These are phyloP conservation scores for Penicillium sp. DNA, from an alignment of 2,329 filamentous ascomycete genomes.

Conservation along the genomic window DNA sequence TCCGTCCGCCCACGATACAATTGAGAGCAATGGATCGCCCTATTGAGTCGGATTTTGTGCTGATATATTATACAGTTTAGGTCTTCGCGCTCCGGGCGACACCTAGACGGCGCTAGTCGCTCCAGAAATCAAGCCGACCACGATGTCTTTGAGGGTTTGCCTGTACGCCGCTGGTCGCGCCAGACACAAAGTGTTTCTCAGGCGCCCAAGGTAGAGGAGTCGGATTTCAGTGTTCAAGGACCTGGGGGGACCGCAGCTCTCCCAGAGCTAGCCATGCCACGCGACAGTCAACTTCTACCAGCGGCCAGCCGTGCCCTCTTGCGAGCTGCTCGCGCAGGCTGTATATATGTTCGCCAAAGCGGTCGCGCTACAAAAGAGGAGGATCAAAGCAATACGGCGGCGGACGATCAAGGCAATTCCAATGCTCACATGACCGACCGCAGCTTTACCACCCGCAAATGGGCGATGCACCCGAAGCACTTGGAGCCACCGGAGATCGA, in stretches of 20 bases:
- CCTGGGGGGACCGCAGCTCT: constrained; percentile 38
- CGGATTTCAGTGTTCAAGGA: constrained; percentile 33
- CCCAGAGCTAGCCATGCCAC: constrained; percentile 86
- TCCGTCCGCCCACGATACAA: neutral
- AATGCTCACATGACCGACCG: constrained; percentile 41
- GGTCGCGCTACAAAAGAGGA: constrained; percentile 42
- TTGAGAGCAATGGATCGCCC: neutral
- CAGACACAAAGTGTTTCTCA: constrained; percentile 71
- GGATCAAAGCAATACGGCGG: constrained; percentile 41
- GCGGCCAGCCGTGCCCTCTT: constrained; percentile 82
- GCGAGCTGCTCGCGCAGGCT: constrained; percentile 76
- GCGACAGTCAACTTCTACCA: constrained; percentile 77
- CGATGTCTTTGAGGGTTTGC: constrained; percentile 74
- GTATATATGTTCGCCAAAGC: constrained; percentile 72
- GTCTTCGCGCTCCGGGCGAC: constrained; percentile 61
- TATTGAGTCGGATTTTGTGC: neutral
- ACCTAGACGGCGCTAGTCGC: constrained; percentile 54
- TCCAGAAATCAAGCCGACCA: constrained; percentile 61
- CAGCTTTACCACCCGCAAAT: constrained; percentile 62
- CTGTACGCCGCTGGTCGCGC: constrained; percentile 87
- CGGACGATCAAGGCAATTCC: constrained; percentile 35
- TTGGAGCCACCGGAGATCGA: constrained; percentile 63
- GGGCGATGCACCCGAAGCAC: constrained; percentile 60
- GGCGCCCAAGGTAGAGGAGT: constrained; percentile 65
- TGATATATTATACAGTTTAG: constrained; percentile 53